Evolutionary conservation across 176 grass and related monocot genomes (phyloP).

Genomic region (Lolium multiflorum): DNA sequence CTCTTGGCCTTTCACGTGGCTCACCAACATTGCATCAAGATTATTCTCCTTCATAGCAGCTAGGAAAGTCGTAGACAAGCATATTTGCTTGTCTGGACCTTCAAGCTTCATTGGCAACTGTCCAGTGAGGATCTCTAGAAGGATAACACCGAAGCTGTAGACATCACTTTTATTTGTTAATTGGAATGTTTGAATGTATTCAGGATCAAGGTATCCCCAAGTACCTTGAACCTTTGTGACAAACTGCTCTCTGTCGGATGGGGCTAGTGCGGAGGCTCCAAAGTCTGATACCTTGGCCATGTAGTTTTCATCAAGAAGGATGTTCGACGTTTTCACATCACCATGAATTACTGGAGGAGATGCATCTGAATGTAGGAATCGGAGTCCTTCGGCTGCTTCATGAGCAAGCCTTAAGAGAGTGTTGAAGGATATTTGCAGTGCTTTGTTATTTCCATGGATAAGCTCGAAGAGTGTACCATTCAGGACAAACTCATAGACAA

Average conservation of each 20-base stretch:
- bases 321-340: constrained; percentile 31
- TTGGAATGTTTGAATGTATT: constrained; percentile 52
- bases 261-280: constrained; percentile 44
- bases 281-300: constrained; percentile 48
- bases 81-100: constrained; percentile 7
- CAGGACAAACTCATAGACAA: constrained; percentile 40
- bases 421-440: background rate
- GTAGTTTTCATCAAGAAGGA: constrained; percentile 10
- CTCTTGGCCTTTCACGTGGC: constrained; percentile 33
- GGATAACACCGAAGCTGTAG: constrained; percentile 31
- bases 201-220: constrained; percentile 44
- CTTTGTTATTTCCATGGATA: constrained; percentile 37
- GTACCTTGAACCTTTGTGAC: constrained; percentile 48
- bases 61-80: constrained; percentile 12
- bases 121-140: constrained; percentile 41
- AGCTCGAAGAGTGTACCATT: constrained; percentile 23
- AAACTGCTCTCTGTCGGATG: constrained; percentile 30
- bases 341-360: constrained; percentile 37
- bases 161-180: constrained; percentile 43
- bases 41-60: constrained; percentile 40
- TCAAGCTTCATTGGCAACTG: constrained; percentile 36
- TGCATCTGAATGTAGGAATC: background rate
- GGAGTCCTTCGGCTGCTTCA: constrained; percentile 31
- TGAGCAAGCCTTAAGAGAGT: constrained; percentile 37
- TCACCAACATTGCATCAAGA: constrained; percentile 9